Conservation (phyloP, 2,329 filamentous ascomycete genomes). For the Hypoxylon sp. region DNA sequence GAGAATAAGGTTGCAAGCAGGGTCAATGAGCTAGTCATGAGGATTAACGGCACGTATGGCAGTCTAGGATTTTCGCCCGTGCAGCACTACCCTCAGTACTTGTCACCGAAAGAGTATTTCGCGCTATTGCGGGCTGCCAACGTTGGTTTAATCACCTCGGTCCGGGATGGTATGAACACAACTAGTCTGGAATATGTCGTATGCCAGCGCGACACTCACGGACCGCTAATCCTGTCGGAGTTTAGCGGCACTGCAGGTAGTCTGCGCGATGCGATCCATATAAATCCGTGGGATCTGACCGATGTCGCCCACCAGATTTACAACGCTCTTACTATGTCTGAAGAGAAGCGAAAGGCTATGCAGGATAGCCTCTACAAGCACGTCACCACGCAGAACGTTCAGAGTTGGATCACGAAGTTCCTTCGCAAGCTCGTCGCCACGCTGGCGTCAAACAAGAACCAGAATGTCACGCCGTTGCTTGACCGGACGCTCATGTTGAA, state of each 20-base stretch:
- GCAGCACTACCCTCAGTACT: slow-evolving; percentile 94
- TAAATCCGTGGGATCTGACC: slow-evolving; percentile 94
- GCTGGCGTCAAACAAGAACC: slow-evolving; percentile 81
- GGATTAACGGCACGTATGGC: slow-evolving; percentile 92
- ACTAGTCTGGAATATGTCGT: slow-evolving; percentile 95
- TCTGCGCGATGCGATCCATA: slow-evolving; percentile 88
- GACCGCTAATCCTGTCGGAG: slow-evolving; percentile 93
- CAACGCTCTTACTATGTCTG: slow-evolving; percentile 81
- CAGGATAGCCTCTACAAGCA: slow-evolving; percentile 84
- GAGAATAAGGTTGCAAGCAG: slow-evolving; percentile 88
- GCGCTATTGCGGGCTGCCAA: slow-evolving; percentile 91
- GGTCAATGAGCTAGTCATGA: slow-evolving; percentile 90
- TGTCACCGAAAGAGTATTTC: slow-evolving; percentile 92
- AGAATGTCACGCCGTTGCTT: slow-evolving; percentile 83
- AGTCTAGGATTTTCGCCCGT: slow-evolving; percentile 91
- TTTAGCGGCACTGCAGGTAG: slow-evolving; percentile 95
- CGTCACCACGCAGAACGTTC: slow-evolving; percentile 87
- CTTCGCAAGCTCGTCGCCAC: slow-evolving; percentile 85
- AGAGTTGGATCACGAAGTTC: slow-evolving; percentile 86
- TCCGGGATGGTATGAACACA: slow-evolving; percentile 98
- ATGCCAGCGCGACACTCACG: slow-evolving; percentile 88
- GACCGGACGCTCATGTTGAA: slow-evolving; percentile 80
- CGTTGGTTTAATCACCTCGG: slow-evolving; percentile 93
- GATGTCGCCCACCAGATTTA: slow-evolving; percentile 89
- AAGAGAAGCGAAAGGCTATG: slow-evolving; percentile 75